Evolutionary conservation across 345 rosid genomes (phyloP).

Genomic region (Capsella bursapastoris): DNA sequence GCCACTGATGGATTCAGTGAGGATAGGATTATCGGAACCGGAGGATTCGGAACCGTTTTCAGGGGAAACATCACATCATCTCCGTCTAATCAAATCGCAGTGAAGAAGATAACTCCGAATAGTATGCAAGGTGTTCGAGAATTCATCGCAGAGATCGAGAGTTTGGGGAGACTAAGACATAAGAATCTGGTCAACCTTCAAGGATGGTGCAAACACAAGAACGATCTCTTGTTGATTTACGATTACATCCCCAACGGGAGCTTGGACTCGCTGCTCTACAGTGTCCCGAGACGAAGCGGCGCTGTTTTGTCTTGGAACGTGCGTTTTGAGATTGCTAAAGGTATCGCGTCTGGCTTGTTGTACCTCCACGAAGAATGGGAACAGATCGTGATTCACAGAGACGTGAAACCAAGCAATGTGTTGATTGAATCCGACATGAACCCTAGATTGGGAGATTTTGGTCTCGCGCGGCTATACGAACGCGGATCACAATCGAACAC

Average conservation of each 20-base stretch:
- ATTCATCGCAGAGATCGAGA: conserved; percentile 65
- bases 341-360: conserved; percentile 55
- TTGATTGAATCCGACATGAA: conserved; percentile 49
- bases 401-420: conserved; percentile 45
- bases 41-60: conserved; percentile 67
- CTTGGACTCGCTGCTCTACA: conserved; percentile 53
- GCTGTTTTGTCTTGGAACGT: conserved; percentile 51
- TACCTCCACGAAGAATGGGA: conserved; percentile 81
- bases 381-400: conserved; percentile 51
- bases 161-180: conserved; percentile 61
- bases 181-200: conserved; percentile 67
- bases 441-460: conserved; percentile 64
- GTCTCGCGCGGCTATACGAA: conserved; percentile 65
- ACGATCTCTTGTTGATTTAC: conserved; percentile 57
- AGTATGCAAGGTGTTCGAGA: conserved; percentile 65
- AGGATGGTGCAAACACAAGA: conserved; percentile 67
- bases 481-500: conserved; percentile 57
- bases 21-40: conserved; percentile 55
- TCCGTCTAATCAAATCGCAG: conserved; percentile 46
- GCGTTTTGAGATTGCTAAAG: conserved; percentile 55
- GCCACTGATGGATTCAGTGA: conserved; percentile 63
- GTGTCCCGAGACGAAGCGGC: conserved; percentile 26
- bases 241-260: conserved; percentile 65
- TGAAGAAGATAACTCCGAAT: conserved; percentile 58
- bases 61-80: conserved; percentile 44